Evolutionary conservation across 371 early-diverging fungal species (phyloP), one percentile per base, ranked within the genome.

Genomic region (Coemansia sp.): DNA sequence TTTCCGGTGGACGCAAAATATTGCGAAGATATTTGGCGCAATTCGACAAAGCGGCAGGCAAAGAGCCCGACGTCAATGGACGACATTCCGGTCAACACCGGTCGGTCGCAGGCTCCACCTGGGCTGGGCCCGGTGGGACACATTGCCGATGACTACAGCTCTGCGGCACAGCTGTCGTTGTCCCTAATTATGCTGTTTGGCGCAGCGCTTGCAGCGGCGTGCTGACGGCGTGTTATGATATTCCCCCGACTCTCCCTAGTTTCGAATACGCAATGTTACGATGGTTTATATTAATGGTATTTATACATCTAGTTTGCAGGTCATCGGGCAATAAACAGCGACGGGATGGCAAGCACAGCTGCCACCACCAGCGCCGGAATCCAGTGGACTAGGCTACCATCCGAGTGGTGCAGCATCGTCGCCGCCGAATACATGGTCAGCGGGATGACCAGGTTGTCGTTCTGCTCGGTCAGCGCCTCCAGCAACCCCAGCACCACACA

Each of bases 391-490:
- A 16, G 20, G 47, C 26, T 26, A 26, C 26, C 6, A 4, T 16
- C 47, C 26, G 47, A 16, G 6, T 16, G 47, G 16, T 8, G 8
- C 8, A 45, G 47, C 14, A 43, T 16, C 35, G 31, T 26, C 5
- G 40, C 30, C 8, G 55, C 78, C 5, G 86, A 71, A 62, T 85
- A 83, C 84, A 87, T 85, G 57, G 80, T 81, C 60, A 89, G 79
- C 10, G 92, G 90, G 60, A 91, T 80, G 36, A 90, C 81, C 47
- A 90, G 79, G 67, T 91, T 91, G 70, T 91, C 92, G 63, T 90
- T 90, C 79, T 91, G 91, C 49, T 68, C 63, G 10, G 79, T 75
- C 52, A 69, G 56, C 16, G 79, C 79, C 54, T 78, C 79, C 11
- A 78, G 50, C 63, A 59, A 51, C 13, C 62, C 80, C 54, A 75